Conservation (phyloP, 495 filamentous ascomycete genomes). For the Penicillium herquei region DNA sequence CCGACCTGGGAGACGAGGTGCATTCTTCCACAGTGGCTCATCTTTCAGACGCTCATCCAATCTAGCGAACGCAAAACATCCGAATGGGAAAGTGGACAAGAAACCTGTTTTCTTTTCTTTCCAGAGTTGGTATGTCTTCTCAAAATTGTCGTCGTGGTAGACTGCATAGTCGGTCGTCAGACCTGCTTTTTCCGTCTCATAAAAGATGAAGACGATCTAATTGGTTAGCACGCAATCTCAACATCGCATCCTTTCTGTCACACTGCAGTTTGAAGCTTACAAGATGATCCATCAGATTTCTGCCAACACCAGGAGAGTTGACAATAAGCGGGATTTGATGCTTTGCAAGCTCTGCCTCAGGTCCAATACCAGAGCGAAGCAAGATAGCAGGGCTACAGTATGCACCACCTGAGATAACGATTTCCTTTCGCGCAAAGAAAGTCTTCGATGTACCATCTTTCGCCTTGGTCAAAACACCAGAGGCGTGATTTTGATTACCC, state of each 20-base stretch:
- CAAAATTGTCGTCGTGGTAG: conserved; percentile 38
- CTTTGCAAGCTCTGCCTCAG: conserved; percentile 44
- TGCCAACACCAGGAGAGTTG: conserved; percentile 54
- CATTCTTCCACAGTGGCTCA: conserved; percentile 42
- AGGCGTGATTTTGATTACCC: conserved; percentile 20
- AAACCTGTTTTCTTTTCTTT: conserved; percentile 50
- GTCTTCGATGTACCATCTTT: conserved; percentile 29
- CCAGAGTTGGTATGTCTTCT: conserved; percentile 43
- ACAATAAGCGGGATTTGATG: conserved; percentile 46
- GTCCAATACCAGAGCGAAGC: conserved; percentile 55
- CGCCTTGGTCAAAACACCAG: conserved; percentile 22
- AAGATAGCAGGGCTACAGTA: conserved; percentile 59
- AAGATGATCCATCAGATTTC: conserved; percentile 55
- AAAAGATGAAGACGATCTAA: conserved; percentile 41
- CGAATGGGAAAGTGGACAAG: conserved; percentile 53
- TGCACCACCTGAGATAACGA: conserved; percentile 52
- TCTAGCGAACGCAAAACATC: conserved; percentile 52
- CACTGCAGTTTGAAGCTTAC: conserved; percentile 12
- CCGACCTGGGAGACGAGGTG: conserved; percentile 40
- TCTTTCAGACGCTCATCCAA: conserved; percentile 47
- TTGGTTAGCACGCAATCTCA: neutral
- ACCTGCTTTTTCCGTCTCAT: conserved; percentile 43
- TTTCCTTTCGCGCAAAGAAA: conserved; percentile 40
- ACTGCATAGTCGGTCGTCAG: conserved; percentile 44
- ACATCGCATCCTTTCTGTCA: too few relatives aligned